These are phyloP conservation scores for Colletotrichum sp. DNA, from an alignment of 2,329 filamentous ascomycete genomes.

Conservation along the genomic window DNA sequence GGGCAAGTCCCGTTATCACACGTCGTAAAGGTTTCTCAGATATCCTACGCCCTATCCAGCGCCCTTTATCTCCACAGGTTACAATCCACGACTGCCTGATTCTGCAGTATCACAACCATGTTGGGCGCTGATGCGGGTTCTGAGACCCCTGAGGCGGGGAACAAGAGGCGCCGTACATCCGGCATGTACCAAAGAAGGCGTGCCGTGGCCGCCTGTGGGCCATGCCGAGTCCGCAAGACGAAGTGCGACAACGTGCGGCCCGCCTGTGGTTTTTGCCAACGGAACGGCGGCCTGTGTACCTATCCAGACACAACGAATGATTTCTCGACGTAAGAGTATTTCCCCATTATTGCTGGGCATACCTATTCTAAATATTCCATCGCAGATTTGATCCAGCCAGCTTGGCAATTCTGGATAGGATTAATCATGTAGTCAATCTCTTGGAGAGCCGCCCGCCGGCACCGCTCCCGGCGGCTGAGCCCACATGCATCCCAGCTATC, in stretches of 20 bases:
- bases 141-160: not conserved
- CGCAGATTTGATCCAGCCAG: conserved; percentile 40
- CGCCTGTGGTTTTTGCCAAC: conserved; percentile 38
- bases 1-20: not conserved
- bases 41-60: not conserved
- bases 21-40: not conserved
- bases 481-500: not conserved
- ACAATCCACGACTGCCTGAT: not conserved
- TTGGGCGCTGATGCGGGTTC: not conserved
- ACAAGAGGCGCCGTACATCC: conserved; percentile 12
- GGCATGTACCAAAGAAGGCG: conserved; percentile 30
- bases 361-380: not conserved
- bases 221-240: conserved; percentile 39
- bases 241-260: conserved; percentile 42
- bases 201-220: conserved; percentile 37
- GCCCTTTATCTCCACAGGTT: not conserved
- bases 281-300: conserved; percentile 34
- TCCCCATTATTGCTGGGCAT: not conserved
- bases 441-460: conserved; percentile 15
- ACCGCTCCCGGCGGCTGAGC: not conserved
- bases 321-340: conserved; percentile 25
- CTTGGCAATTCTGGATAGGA: conserved; percentile 35
- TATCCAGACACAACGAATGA: conserved; percentile 32
- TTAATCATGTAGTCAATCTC: conserved; percentile 29
- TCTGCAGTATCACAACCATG: not conserved